Conservation (phyloP, 1,284 basidiomycete genomes). For the Irpex sp. region DNA sequence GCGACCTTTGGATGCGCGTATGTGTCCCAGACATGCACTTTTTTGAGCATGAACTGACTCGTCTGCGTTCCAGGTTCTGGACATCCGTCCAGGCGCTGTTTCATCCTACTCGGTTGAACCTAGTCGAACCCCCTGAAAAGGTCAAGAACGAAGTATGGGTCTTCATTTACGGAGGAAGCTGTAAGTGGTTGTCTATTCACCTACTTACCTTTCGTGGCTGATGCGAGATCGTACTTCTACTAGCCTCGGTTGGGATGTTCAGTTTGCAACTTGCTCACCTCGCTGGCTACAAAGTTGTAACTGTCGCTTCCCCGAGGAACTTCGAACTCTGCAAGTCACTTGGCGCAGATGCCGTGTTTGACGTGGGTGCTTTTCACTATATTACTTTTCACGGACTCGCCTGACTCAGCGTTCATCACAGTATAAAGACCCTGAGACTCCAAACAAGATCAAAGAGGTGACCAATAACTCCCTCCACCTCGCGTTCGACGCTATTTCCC, state of each 20-base stretch:
- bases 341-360: conserved; percentile 22
- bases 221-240: background rate
- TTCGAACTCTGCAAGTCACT: conserved; percentile 33
- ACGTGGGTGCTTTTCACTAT: background rate
- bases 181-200: conserved; percentile 7
- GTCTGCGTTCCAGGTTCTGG: conserved; percentile 11
- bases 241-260: conserved; percentile 36
- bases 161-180: conserved; percentile 25
- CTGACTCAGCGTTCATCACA: background rate
- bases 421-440: background rate
- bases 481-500: conserved; percentile 22
- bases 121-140: conserved; percentile 16
- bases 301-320: conserved; percentile 37
- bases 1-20: background rate
- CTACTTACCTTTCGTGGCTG: background rate
- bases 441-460: conserved; percentile 21
- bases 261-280: conserved; percentile 40
- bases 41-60: background rate
- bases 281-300: conserved; percentile 37
- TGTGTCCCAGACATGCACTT: background rate
- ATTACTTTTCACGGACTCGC: background rate
- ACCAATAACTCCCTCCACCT: conserved; percentile 18
- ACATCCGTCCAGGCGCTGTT: conserved; percentile 33
- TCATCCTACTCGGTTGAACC: conserved; percentile 15
- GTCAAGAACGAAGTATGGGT: conserved; percentile 17